These are phyloP conservation scores for Plasmodium coatneyi DNA, from an alignment of 169 alveolate genomes.

Conservation along the genomic window DNA sequence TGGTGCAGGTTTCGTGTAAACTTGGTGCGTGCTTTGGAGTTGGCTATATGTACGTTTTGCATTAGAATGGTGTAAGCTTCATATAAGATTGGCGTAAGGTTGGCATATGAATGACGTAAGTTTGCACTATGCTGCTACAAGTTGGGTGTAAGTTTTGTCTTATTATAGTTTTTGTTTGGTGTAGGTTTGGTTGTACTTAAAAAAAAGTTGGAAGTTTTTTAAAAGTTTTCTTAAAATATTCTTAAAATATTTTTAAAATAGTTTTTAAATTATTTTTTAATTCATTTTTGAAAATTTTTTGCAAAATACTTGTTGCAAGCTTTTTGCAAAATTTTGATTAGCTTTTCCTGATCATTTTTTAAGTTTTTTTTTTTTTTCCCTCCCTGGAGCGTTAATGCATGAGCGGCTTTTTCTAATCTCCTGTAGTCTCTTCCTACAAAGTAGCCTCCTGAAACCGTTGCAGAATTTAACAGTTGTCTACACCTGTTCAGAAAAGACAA, in stretches of 20 bases:
- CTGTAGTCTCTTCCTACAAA: slow-evolving; percentile 4
- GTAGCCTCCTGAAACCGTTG: slow-evolving; percentile 1
- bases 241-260: too few relatives aligned
- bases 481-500: neutral
- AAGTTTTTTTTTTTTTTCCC: neutral
- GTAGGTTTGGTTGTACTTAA: neutral
- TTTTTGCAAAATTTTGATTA: neutral
- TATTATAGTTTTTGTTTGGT: neutral
- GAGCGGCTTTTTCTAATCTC: neutral
- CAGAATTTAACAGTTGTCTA: slow-evolving; percentile 1
- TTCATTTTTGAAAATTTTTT: neutral
- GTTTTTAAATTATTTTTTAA: neutral
- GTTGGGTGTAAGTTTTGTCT: neutral
- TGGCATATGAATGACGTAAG: too few relatives aligned
- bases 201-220: neutral
- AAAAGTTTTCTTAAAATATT: neutral
- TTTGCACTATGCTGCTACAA: neutral
- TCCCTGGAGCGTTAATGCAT: slow-evolving; percentile 2
- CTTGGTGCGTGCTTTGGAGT: neutral
- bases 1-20: neutral
- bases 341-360: neutral
- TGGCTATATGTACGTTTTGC: neutral
- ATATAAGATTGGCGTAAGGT: neutral
- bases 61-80: neutral
- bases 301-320: neutral